A percentile compares a stretch with the other conserved stretches of the same genome.
Evolutionary conservation across 73 alveolate species (phyloP).

Genomic region (Paramecium sonneborni): DNA sequence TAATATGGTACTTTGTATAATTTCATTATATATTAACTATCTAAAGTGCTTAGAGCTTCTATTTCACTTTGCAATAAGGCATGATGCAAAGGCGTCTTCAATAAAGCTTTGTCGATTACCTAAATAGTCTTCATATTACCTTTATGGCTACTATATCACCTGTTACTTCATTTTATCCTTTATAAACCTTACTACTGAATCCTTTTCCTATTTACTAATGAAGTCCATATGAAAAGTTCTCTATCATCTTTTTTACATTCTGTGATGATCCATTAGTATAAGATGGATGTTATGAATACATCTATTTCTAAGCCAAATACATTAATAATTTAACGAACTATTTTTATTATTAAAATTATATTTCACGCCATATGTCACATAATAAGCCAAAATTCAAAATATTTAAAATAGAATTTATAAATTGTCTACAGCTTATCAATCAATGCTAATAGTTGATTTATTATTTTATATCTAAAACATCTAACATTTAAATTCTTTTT

Average conservation of each 20-base stretch:
- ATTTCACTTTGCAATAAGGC: conserved; percentile 1
- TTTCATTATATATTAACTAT: conserved; percentile 14
- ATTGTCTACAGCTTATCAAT: neutral
- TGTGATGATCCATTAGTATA: neutral
- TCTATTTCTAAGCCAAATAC: neutral
- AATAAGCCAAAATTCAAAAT: neutral
- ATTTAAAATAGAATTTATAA: neutral
- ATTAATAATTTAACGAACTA: neutral
- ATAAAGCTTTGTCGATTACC: conserved; percentile 3
- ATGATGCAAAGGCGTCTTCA: conserved; percentile 45
- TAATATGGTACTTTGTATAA: neutral
- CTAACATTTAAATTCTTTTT: neutral
- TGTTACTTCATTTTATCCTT: conserved; percentile 50
- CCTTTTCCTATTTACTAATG: conserved; percentile 52
- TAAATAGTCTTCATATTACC: conserved; percentile 46
- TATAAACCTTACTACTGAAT: conserved; percentile 28
- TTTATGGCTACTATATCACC: conserved; percentile 63
- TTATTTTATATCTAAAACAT: neutral
- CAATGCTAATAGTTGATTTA: neutral
- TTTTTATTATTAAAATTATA: neutral
- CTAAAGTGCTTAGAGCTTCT: neutral
- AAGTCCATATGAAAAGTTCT: conserved; percentile 39
- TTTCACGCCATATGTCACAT: neutral
- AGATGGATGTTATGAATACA: neutral
- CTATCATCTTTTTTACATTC: conserved; percentile 43